Evolutionary conservation across 345 rosid genomes (phyloP), one percentile per base, ranked within the genome.

Genomic region (Euphorbia pulcherrima): DNA sequence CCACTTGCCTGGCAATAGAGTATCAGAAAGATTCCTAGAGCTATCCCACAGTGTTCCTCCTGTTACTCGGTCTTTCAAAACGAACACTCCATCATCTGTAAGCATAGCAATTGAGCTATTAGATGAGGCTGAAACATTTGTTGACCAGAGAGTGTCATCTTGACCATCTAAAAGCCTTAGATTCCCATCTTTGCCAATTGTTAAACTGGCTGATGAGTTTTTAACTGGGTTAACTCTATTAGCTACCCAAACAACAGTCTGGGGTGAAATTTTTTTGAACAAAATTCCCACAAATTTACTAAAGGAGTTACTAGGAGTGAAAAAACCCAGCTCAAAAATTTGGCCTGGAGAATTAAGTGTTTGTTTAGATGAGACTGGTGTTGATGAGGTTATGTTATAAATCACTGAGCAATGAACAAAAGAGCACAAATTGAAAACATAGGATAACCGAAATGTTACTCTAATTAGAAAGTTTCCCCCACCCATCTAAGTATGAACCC

Each of bases 181-280:
- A 67, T 67, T 67, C 48, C 70, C 70, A 67, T 67, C 61, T 0
- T 35, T 37, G 10, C 37, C 61, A 12, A 67, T 67, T 35, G 33
- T 37, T 54, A 67, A 35, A 37, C 61, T 67, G 3, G 48, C 61
- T 6, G 70, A 67, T 6, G 67, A 64, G 26, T 28, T 64, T 47
- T 13, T 64, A 28, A 64, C 1, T 8, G 67, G 67, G 8, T 46
- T 46, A 11, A 12, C 67, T 46, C 67, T 46, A 47, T 64, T 64
- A 1, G 55, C 67, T 33, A 64, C 67, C 67, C 67, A 64, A 64
- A 64, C 33, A 47, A 47, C 67, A 64, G 55, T 64, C 23, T 6
- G 55, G 5, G 67, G 55, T 17, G 39, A 26, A 64, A 28, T 40
- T 28, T 64, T 55, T 55, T 64, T 64, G 4, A 46, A 46, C 67